A percentile compares a stretch with the other conserved stretches of the same genome.
Evolutionary conservation across 306 rosid species (phyloP).

Genomic region (Dryas alaskensis): DNA sequence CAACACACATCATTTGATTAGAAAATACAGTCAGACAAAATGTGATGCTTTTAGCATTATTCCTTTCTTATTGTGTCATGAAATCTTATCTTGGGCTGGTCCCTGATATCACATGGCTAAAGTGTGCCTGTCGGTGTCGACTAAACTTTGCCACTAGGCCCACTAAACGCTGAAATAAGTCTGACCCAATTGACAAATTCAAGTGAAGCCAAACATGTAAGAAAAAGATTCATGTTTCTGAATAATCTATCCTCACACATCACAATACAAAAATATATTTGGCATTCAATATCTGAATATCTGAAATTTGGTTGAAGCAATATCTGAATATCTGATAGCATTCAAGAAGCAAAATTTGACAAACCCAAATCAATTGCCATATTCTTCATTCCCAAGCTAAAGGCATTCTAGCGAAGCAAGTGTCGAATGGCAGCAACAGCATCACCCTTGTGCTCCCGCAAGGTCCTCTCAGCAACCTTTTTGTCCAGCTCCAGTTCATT

Average conservation of each 20-base stretch:
- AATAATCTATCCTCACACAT: neutral
- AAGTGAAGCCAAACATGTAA: neutral
- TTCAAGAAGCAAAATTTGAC: neutral
- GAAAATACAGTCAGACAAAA: no score
- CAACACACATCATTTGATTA: no score
- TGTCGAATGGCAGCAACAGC: constrained; percentile 92
- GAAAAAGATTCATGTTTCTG: neutral
- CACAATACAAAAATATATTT: neutral
- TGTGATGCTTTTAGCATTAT: no score
- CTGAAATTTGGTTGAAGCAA: neutral
- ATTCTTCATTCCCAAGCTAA: neutral
- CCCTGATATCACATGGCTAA: no score
- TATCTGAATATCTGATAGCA: neutral
- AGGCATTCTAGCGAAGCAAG: constrained; percentile 50
- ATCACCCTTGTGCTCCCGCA: constrained; percentile 95
- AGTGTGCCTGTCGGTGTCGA: neutral
- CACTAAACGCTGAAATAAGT: neutral
- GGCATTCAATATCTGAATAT: neutral
- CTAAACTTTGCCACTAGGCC: neutral
- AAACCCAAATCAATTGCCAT: neutral
- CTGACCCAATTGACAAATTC: neutral
- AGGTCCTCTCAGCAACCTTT: constrained; percentile 90
- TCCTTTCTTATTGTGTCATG: neutral
- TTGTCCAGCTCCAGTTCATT: constrained; percentile 92
- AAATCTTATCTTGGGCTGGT: neutral